phyloP scores from a whole-genome alignment of 169 alveolate genomes.

The Plasmodium inui region DNA sequence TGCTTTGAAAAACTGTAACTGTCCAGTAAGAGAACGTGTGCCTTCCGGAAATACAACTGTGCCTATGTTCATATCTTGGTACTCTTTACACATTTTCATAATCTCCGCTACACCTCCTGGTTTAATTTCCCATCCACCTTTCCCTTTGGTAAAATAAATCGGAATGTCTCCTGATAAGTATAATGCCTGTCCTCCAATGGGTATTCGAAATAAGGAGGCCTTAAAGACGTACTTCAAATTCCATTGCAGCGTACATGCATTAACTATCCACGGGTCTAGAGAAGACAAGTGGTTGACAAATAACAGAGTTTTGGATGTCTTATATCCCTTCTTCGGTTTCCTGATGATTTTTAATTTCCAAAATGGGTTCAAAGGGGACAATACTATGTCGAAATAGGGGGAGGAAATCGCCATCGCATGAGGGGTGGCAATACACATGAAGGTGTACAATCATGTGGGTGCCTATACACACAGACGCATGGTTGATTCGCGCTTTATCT shows the following conservation, averaged over 20 bases:
- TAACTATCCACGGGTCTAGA: slow-evolving; percentile 85
- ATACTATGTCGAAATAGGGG: slow-evolving; percentile 12
- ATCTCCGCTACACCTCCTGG: slow-evolving; percentile 77
- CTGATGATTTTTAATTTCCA: slow-evolving; percentile 77
- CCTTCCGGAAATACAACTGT: slow-evolving; percentile 90
- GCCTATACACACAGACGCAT: background rate
- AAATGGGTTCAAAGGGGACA: slow-evolving; percentile 77
- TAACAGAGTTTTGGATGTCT: slow-evolving; percentile 73
- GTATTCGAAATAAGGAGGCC: slow-evolving; percentile 77
- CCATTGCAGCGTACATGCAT: slow-evolving; percentile 75
- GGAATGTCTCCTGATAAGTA: slow-evolving; percentile 77
- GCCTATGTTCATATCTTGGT: slow-evolving; percentile 59
- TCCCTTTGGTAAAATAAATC: slow-evolving; percentile 77
- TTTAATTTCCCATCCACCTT: slow-evolving; percentile 86
- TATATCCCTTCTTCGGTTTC: slow-evolving; percentile 49
- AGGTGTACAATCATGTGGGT: background rate
- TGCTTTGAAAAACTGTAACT: slow-evolving; percentile 88
- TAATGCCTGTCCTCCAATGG: slow-evolving; percentile 81
- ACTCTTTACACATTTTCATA: slow-evolving; percentile 77
- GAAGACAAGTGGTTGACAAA: slow-evolving; percentile 80
- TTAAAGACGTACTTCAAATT: slow-evolving; percentile 80
- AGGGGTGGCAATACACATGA: background rate
- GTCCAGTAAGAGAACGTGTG: slow-evolving; percentile 87
- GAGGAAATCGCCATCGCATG: background rate
- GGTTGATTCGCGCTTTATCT: background rate